A percentile compares a stretch with the other conserved stretches of the same genome.
These are phyloP conservation scores for Piper betle DNA, from an alignment of 164 flowering plant genomes.

Conservation along the genomic window DNA sequence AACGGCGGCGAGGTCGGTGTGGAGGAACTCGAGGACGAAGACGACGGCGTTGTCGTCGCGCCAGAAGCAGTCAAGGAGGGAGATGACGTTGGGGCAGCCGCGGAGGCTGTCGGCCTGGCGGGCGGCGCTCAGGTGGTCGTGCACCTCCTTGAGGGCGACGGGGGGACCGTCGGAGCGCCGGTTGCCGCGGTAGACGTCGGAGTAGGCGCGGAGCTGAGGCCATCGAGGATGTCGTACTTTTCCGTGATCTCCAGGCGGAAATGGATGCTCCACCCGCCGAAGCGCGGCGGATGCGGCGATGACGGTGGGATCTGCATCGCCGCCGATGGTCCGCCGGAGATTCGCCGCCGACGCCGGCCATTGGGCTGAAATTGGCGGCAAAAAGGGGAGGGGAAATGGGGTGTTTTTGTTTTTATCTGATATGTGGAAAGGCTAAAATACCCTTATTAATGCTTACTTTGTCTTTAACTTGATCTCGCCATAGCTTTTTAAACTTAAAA, in stretches of 20 bases:
- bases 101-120: conserved; percentile 78
- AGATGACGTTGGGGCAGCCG: conserved; percentile 54
- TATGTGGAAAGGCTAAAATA: background rate
- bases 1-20: conserved; percentile 52
- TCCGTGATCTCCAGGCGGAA: conserved; percentile 55
- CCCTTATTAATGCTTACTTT: background rate
- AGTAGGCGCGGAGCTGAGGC: conserved; percentile 74
- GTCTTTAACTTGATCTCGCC: no score
- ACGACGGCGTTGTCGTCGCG: conserved; percentile 80
- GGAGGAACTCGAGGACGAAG: conserved; percentile 66
- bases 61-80: conserved; percentile 78
- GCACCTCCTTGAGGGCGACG: conserved; percentile 89
- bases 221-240: conserved; percentile 56
- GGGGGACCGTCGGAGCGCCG: conserved; percentile 48
- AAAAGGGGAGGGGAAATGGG: background rate
- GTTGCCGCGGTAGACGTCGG: conserved; percentile 65
- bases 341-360: background rate
- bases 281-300: background rate
- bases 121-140: conserved; percentile 73
- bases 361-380: no score
- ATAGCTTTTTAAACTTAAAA: no score
- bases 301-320: background rate
- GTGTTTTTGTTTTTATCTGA: background rate
- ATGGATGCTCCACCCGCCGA: conserved; percentile 83
- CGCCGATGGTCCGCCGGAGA: no score